A percentile compares a stretch with the other conserved stretches of the same genome.
Conservation (phyloP, 208 protist genomes). For the Trypanosoma rangeli region DNA sequence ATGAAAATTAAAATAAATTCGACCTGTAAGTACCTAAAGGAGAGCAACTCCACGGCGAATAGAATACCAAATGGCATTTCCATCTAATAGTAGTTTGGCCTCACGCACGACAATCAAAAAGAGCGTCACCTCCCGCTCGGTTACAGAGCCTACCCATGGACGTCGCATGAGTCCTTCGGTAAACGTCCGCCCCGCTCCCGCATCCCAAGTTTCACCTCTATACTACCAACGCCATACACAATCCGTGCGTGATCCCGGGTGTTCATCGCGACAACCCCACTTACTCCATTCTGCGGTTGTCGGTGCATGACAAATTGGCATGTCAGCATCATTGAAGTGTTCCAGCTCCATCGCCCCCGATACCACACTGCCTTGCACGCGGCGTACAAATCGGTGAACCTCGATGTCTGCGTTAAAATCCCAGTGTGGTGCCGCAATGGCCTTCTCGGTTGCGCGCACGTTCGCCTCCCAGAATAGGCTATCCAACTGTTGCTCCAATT, state of each 20-base stretch:
- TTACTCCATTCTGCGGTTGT: constrained; percentile 25
- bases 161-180: constrained; percentile 56
- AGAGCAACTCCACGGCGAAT: constrained; percentile 55
- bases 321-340: not conserved
- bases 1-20: constrained; percentile 71
- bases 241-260: constrained; percentile 57
- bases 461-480: constrained; percentile 76
- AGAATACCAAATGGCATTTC: constrained; percentile 57
- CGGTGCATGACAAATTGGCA: constrained; percentile 7
- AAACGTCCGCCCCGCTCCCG: constrained; percentile 39
- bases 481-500: constrained; percentile 66
- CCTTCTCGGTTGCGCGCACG: constrained; percentile 76
- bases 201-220: constrained; percentile 71
- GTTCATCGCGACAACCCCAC: constrained; percentile 86
- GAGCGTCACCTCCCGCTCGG: constrained; percentile 56
- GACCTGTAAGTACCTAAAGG: constrained; percentile 57
- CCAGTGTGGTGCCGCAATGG: constrained; percentile 76
- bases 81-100: constrained; percentile 68
- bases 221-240: constrained; percentile 61
- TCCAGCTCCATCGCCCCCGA: constrained; percentile 25
- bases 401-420: constrained; percentile 48
- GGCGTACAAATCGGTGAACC: constrained; percentile 60
- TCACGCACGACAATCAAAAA: constrained; percentile 49
- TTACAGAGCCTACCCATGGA: constrained; percentile 58
- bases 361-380: constrained; percentile 57